Percentiles rank a stretch among this genome's conserved stretches.
These are phyloP conservation scores for Sistotremastrum suecicum DNA, from an alignment of 768 basidiomycete species.

Conservation along the genomic window DNA sequence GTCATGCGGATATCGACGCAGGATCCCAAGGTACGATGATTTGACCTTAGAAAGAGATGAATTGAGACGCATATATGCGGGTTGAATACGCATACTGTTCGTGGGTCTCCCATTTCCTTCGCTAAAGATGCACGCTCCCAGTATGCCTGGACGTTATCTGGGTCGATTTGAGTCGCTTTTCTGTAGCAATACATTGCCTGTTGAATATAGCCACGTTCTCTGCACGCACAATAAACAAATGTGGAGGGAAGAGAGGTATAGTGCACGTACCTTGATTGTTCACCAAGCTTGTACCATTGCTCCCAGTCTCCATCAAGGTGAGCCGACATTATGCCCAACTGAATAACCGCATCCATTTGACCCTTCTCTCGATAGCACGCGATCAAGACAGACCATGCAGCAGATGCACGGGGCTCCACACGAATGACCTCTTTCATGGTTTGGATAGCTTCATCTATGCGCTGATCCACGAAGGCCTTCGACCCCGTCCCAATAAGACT, in stretches of 20 bases:
- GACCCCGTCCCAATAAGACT: conserved; percentile 77
- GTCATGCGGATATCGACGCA: conserved; percentile 69
- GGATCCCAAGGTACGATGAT: conserved; percentile 50
- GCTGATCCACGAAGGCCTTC: conserved; percentile 64
- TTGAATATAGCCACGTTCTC: conserved; percentile 59
- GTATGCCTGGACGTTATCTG: conserved; percentile 67
- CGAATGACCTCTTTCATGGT: conserved; percentile 87
- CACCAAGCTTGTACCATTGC: conserved; percentile 76
- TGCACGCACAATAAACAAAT: conserved; percentile 10
- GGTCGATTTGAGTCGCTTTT: conserved; percentile 67
- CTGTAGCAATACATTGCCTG: conserved; percentile 89
- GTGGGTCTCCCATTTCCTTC: conserved; percentile 56
- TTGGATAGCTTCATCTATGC: conserved; percentile 54
- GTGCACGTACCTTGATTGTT: conserved; percentile 49
- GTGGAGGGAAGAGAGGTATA: neutral
- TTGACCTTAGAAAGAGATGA: conserved; percentile 28
- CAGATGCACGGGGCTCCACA: conserved; percentile 73
- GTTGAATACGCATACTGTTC: conserved; percentile 32
- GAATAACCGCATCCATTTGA: conserved; percentile 57
- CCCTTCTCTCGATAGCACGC: conserved; percentile 66
- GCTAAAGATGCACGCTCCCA: conserved; percentile 84
- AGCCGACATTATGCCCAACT: conserved; percentile 79
- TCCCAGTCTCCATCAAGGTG: conserved; percentile 75
- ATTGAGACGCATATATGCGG: neutral
- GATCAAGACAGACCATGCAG: conserved; percentile 82